A percentile compares a stretch with the other conserved stretches of the same genome.
These are phyloP conservation scores for Fusarium nisikadoi DNA, from an alignment of 2,329 filamentous ascomycete species.

Conservation along the genomic window DNA sequence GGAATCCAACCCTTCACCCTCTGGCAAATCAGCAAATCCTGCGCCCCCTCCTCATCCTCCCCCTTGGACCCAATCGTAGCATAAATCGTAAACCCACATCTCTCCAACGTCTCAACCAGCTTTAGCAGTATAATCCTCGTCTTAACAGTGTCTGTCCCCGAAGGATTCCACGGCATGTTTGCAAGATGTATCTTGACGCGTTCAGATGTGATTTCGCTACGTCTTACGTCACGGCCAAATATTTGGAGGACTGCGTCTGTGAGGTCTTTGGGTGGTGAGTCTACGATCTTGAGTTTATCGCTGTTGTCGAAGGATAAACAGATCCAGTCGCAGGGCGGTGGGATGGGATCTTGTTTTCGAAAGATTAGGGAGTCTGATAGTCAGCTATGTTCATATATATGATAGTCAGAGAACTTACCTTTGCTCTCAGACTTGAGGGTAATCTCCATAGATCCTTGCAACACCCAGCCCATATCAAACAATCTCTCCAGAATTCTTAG, in stretches of 20 bases:
- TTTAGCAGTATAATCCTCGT: neutral
- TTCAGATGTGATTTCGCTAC: neutral
- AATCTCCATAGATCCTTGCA: slow-evolving; percentile 15
- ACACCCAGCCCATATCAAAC: slow-evolving; percentile 24
- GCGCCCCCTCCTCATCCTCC: neutral
- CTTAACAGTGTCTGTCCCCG: neutral
- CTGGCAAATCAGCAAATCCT: slow-evolving; percentile 26
- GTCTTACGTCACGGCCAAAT: neutral
- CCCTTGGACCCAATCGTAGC: slow-evolving; percentile 7
- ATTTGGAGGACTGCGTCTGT: neutral
- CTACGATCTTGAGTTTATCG: slow-evolving; percentile 27
- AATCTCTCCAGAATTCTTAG: slow-evolving; percentile 13
- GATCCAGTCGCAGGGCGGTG: slow-evolving; percentile 22
- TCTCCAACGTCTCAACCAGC: slow-evolving; percentile 2
- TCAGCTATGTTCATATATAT: neutral
- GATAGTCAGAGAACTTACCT: neutral
- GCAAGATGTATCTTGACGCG: neutral
- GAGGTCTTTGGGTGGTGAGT: slow-evolving; percentile 10
- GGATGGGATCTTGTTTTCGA: slow-evolving; percentile 20
- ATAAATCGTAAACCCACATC: slow-evolving; percentile 15
- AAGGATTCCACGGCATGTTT: slow-evolving; percentile 4
- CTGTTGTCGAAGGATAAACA: slow-evolving; percentile 19
- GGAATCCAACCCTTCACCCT: slow-evolving; percentile 23
- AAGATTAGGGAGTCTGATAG: slow-evolving; percentile 13
- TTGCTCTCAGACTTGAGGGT: slow-evolving; percentile 16